These are phyloP conservation scores for Taphrina populina DNA, from an alignment of 1,139 yeast genomes.

Conservation along the genomic window DNA sequence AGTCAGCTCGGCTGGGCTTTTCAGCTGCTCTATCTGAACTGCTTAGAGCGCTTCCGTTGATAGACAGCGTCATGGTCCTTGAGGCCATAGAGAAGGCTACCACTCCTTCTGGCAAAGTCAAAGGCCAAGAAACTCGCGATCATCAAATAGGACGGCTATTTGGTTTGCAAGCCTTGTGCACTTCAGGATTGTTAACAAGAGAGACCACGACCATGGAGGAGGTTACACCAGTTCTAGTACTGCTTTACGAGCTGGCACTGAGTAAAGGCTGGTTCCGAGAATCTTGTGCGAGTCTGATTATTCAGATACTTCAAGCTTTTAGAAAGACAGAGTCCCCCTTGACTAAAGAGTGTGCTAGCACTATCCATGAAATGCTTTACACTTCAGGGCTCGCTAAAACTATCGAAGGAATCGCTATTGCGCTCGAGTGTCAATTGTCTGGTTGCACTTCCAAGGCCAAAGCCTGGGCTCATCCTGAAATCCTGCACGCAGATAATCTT, in stretches of 20 bases:
- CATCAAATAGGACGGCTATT: constrained; percentile 78
- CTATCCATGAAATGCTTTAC: constrained; percentile 23
- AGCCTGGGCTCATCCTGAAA: constrained; percentile 70
- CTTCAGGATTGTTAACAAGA: constrained; percentile 53
- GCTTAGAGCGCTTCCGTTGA: constrained; percentile 5
- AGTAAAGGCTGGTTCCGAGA: constrained; percentile 84
- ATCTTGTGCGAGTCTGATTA: constrained; percentile 69
- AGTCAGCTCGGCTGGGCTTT: constrained; percentile 81
- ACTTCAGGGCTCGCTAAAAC: constrained; percentile 55
- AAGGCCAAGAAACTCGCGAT: constrained; percentile 63
- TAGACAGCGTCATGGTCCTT: constrained; percentile 46
- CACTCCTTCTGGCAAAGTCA: constrained; percentile 33
- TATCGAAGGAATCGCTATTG: constrained; percentile 71
- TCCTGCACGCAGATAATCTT: constrained; percentile 67
- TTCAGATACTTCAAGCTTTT: constrained; percentile 52
- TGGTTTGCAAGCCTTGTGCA: constrained; percentile 74
- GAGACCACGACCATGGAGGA: constrained; percentile 43
- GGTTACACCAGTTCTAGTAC: constrained; percentile 48
- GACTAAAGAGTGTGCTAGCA: constrained; percentile 9
- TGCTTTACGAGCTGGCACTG: constrained; percentile 59
- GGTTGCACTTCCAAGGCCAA: constrained; percentile 3
- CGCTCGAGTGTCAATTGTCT: constrained; percentile 42
- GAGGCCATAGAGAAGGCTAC: constrained; percentile 51
- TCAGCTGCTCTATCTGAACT: constrained; percentile 85
- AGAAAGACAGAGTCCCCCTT: constrained; percentile 27